Evolutionary conservation across 192 early-diverging fungal species (phyloP), one percentile per base, ranked within the genome.

Genomic region (Linnemannia schmuckeri): DNA sequence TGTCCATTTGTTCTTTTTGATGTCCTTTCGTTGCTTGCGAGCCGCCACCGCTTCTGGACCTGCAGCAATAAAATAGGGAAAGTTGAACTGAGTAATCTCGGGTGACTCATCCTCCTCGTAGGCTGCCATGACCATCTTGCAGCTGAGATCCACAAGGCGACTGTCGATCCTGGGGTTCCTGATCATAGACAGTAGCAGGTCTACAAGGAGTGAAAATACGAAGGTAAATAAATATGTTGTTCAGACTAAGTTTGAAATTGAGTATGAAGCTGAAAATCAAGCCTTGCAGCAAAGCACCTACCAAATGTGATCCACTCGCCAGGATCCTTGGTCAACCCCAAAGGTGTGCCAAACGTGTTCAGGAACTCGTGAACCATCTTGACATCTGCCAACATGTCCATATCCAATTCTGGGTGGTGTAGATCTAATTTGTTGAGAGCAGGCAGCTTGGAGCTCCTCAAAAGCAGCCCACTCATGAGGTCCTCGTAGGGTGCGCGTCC

Each of bases 331-430:
- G 85, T 87, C 46, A 87, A 42, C 13, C 85, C 85, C 20, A 87
- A 17, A 6, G 85, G 76, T 30, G 66, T 74, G 42, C 85, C 85
- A 75, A 87, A 87, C 1, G 85, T 87, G 38, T 87, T 87, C 27
- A 87, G n/a, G 46, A 87, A 87, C 54, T 87, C 85, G 30, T 87
- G 85, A 0, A 87, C 79, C 85, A 87, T 87, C 72, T 87, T 87
- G 35, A 87, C 37, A 55, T 87, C 79, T 17, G 85, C 85, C 54
- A 87, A 41, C 85, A 87, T 87, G 41, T 87, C 85, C 85, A 87
- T 87, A 35, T 77, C 46, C 40, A 86, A 33, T 8, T 87, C 79
- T 20, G 38, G 61, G 13, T 73, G 85, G 7, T 87, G 76, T 27
- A 87, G 54, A 33, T 81, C 76, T 37, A 87, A 54, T 30, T 81